Evolutionary conservation across 139 green algal genomes (phyloP).

Genomic region (Picochlorum costavermella): DNA sequence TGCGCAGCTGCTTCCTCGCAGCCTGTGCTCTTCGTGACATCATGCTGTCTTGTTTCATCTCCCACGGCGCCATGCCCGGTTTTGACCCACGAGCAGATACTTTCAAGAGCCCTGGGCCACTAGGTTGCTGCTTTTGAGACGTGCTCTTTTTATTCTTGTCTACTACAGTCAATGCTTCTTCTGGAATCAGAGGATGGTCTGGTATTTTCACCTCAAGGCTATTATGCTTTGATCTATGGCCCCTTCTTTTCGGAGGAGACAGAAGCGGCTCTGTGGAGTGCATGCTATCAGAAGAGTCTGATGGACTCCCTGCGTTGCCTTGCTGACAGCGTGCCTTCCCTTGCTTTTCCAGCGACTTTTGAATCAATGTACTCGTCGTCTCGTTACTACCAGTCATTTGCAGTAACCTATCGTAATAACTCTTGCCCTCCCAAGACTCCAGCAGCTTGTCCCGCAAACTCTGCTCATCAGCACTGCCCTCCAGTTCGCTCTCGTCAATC

Average conservation of each 20-base stretch:
- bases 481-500: conserved; percentile 16
- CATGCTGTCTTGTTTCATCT: not conserved
- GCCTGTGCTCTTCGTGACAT: not conserved
- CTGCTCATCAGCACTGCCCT: not conserved
- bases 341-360: not conserved
- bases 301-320: no score
- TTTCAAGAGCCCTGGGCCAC: conserved; percentile 1
- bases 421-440: conserved; percentile 25
- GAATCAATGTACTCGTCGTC: not conserved
- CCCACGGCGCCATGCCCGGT: not conserved
- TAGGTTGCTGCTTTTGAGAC: not conserved
- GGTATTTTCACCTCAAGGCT: not conserved
- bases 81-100: conserved; percentile 11
- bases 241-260: conserved; percentile 1
- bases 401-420: conserved; percentile 14
- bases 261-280: not conserved
- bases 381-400: conserved; percentile 3
- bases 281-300: no score
- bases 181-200: not conserved
- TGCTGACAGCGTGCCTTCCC: not conserved
- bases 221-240: not conserved
- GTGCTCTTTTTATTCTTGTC: not conserved
- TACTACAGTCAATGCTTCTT: conserved; percentile 1
- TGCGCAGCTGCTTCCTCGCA: no score
- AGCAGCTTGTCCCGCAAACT: conserved; percentile 24